Evolutionary conservation across 345 rosid species (phyloP), one percentile per base, ranked within the genome.

Genomic region (Pistacia atlantica): DNA sequence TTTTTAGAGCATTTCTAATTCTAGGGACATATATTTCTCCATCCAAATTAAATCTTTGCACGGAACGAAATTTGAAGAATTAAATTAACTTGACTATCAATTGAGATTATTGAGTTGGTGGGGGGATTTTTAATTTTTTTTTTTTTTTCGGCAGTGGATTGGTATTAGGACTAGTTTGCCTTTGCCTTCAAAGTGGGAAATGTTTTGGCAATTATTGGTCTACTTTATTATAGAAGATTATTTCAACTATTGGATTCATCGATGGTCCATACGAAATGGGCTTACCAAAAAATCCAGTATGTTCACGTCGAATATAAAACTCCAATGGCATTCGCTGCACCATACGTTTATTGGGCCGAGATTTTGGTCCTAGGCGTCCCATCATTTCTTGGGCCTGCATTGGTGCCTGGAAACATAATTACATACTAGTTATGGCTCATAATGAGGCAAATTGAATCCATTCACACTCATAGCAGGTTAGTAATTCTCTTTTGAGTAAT

Each of bases 341-440:
- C 96, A 2, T n/a, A 86, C 49, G 96, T 93, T 4, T 94, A 89
- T 83, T 95, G 99, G 99, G 90, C 88, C 56, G 96, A 93, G 78
- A 65, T 90, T 25, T 83, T 95, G 85, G 79, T 92, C 71, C 92
- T 92, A 11, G 97, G 96, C 11, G 86, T 93, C 67, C 98, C 98
- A 4, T 86, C 28, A n/a, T 93, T 92, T 80, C 77, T 95, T 20
- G 25, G 25, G 25, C 25, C 25, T 25, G 25, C 25, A 25, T 25
- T 25, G 25, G 25, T 25, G 0, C 25, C 25, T 25, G 0, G 25
- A 25, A 25, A 25, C 25, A 25, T 25, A 25, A 25, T 25, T 25
- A 25, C 25, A 22, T 25, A 25, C 25, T 25, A 25, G 25, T 25
- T 25, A 25, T 25, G 25, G 25, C 25, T 25, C 25, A 25, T 25